Evolutionary conservation across 495 filamentous ascomycete species (phyloP).

Genomic region (Penicillium diatomitis): DNA sequence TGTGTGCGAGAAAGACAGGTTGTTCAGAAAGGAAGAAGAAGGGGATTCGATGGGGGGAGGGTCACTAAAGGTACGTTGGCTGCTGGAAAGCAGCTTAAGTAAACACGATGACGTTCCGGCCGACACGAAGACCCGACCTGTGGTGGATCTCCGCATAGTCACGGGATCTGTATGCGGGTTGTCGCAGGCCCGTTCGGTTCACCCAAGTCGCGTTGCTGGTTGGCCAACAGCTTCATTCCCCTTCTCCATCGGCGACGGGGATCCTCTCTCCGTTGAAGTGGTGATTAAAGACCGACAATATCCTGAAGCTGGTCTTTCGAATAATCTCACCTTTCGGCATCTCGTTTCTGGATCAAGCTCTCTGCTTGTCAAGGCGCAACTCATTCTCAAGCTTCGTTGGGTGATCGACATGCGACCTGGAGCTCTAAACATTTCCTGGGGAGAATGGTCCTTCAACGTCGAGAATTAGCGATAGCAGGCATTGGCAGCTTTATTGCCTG

Average conservation of each 20-base stretch:
- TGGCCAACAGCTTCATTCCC: background rate
- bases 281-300: no score
- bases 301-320: no score
- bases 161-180: constrained; percentile 12
- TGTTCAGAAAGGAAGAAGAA: constrained; percentile 5
- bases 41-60: background rate
- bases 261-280: background rate
- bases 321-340: no score
- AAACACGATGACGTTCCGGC: constrained; percentile 22
- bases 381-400: constrained; percentile 14
- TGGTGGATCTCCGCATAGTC: constrained; percentile 3
- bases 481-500: constrained; percentile 72
- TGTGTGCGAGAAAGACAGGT: background rate
- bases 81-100: constrained; percentile 17
- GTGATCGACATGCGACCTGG: constrained; percentile 28
- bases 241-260: background rate
- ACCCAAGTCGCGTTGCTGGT: background rate
- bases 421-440: constrained; percentile 16
- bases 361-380: constrained; percentile 6
- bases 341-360: background rate
- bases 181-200: background rate
- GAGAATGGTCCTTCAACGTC: constrained; percentile 69
- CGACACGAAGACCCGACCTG: no score
- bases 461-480: constrained; percentile 62
- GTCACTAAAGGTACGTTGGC: constrained; percentile 2